A percentile compares a stretch with the other conserved stretches of the same genome.
phyloP scores from a whole-genome alignment of 2,329 filamentous ascomycete genomes.

The Calonectria hongkongensis region DNA sequence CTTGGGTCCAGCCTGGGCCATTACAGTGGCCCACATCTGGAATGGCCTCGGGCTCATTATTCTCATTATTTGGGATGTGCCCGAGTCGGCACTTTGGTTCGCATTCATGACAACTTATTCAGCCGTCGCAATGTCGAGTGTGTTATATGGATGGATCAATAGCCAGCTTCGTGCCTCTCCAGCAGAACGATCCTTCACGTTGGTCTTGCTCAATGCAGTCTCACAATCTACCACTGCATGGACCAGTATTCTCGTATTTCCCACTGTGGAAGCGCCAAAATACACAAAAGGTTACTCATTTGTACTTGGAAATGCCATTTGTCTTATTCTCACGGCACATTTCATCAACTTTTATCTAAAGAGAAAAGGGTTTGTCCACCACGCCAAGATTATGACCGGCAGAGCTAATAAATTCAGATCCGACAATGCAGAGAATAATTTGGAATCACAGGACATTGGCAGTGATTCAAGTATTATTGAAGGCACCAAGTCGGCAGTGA shows the following conservation, averaged over 20 bases:
- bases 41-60: conserved; percentile 73
- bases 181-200: conserved; percentile 67
- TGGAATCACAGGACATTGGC: neutral
- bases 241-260: conserved; percentile 72
- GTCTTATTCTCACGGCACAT: conserved; percentile 8
- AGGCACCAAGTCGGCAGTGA: neutral
- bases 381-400: neutral
- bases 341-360: conserved; percentile 11
- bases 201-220: conserved; percentile 71
- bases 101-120: conserved; percentile 67
- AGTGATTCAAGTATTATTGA: neutral
- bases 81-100: conserved; percentile 61
- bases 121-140: conserved; percentile 71
- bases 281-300: conserved; percentile 64
- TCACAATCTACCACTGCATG: conserved; percentile 74
- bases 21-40: conserved; percentile 69
- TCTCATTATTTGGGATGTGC: conserved; percentile 74
- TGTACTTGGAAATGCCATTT: conserved; percentile 10
- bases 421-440: neutral
- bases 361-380: neutral
- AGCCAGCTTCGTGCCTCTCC: conserved; percentile 66
- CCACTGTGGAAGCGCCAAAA: conserved; percentile 64
- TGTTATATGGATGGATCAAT: conserved; percentile 75
- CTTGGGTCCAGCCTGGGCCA: conserved; percentile 72
- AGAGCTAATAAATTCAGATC: neutral